Evolutionary conservation across 345 rosid genomes (phyloP), one percentile per base, ranked within the genome.

Genomic region (Populus davidiana): DNA sequence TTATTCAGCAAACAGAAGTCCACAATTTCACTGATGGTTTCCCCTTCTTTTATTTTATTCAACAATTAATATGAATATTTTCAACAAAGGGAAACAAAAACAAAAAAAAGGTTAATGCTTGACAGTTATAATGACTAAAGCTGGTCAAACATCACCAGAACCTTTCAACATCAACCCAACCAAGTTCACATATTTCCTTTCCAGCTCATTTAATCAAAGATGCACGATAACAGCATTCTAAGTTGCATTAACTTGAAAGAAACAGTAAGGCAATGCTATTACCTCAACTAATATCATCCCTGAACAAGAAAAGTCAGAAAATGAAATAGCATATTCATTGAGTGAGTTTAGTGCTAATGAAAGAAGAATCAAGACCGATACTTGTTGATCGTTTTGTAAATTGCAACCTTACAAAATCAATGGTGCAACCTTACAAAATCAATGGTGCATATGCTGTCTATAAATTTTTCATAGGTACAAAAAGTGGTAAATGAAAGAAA

Each of bases 151-250:
- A 54, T 29, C 31, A 52, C 67, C 43, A n/a, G 35, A 56, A 71
- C 23, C 27, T 29, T 47, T 70, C 33, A 66, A 9, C 4, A 62
- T 62, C 54, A 61, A 50, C 9, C 21, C 5, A 8, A 52, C 36
- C 12, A 33, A 72, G 66, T 72, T 72, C 67, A 72, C 17, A n/a
- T 35, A 61, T 59, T 54, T 72, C 52, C 66, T 54, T 72, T 52
- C 21, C 38, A 16, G 47, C 41, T 71, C 44, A 25, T 50, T 71
- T 52, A 23, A 50, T 16, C 25, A 14, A 36, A 35, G 39, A 23
- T 35, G 12, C 66, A 70, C 0, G n/a, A 36, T 54, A 31, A 52
- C 29, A 31, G 20, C 47, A 72, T 21, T 39, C 43, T 12, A 13
- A 14, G 52, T 4, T 56, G 33, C 16, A 13, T 47, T 8, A n/a